Evolutionary conservation across 2,329 filamentous ascomycete species (phyloP).

Genomic region (Fusarium albosuccineum): DNA sequence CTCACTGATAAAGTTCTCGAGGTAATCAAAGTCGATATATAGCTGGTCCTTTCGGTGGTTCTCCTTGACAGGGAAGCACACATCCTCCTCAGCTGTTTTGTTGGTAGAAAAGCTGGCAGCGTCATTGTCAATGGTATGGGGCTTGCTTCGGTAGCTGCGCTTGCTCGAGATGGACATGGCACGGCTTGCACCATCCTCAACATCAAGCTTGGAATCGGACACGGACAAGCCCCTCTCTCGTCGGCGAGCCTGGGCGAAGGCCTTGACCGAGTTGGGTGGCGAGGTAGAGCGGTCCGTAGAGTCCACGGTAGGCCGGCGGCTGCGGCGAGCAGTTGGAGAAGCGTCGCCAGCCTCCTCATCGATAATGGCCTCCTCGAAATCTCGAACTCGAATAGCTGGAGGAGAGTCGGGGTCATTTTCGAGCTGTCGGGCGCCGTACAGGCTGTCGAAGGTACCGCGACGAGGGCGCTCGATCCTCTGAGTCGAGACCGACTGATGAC

Average conservation of each 20-base stretch:
- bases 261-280: constrained; percentile 96
- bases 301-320: constrained; percentile 69
- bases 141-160: constrained; percentile 68
- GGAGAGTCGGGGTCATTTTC: constrained; percentile 53
- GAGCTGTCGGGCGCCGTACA: constrained; percentile 67
- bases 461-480: constrained; percentile 72
- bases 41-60: constrained; percentile 77
- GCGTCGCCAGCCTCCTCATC: constrained; percentile 75
- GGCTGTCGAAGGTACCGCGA: constrained; percentile 80
- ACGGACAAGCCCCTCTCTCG: constrained; percentile 79
- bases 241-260: constrained; percentile 91
- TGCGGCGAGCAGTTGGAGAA: constrained; percentile 59
- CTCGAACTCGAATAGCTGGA: constrained; percentile 69
- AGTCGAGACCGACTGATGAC: constrained; percentile 72
- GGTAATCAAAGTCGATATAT: constrained; percentile 90
- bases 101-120: constrained; percentile 71
- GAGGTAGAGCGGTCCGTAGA: constrained; percentile 78
- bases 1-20: constrained; percentile 88
- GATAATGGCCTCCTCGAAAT: constrained; percentile 88
- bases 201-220: constrained; percentile 60
- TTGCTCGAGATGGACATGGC: constrained; percentile 78
- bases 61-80: constrained; percentile 86
- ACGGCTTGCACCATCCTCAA: constrained; percentile 70
- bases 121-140: constrained; percentile 73
- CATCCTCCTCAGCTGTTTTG: constrained; percentile 85